Evolutionary conservation across 352 stramenopile species (phyloP), one percentile per base, ranked within the genome.

Genomic region (Phytophthora tubulina): DNA sequence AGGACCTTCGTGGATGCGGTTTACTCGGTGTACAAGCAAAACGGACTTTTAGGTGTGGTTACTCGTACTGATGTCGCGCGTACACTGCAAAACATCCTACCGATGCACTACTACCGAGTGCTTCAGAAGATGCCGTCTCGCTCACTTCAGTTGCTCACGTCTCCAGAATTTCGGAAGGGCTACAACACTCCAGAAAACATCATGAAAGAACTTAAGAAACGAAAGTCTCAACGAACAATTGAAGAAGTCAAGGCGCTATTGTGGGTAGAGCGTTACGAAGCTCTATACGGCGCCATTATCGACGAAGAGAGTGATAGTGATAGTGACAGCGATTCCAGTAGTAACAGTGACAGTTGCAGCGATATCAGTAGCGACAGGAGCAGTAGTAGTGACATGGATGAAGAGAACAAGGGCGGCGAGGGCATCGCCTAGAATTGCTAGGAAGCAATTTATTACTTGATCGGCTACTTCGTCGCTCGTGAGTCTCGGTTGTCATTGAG

Each of bases 251-350:
- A 86, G 66, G 78, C 73, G 3, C 78, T 84, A 8, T 50, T 88
- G 8, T 90, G 79, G 79, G 54, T 88, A 17, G 76, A 82, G 49
- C 67, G 70, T 51, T 88, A 79, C 59, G 77, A 78, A 56, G 69
- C 44, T 9, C 17, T 72, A 10, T 71, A 75, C 49, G 76, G 74
- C 9, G 54, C 55, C 10, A 62, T 75, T 42, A 41, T 60, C 50
- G 69, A 70, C 7, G 50, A 66, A 39, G 52, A 73, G 2, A 61
- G 62, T 51, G 13, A 75, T 8, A 58, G 33, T 36, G 61, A 71
- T 10, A 70, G 61, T 15, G 48, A 67, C 15, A 62, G 46, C 21
- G 54, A 7, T 27, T 27, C 21, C 21, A 27, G 21, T 48, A 50
- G 31, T 21, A 27, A 36, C n/a, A 66, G 36, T 33, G 60, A 44